Evolutionary conservation across 2,329 filamentous ascomycete genomes (phyloP), one percentile per base, ranked within the genome.

Genomic region (Claviceps sp.): DNA sequence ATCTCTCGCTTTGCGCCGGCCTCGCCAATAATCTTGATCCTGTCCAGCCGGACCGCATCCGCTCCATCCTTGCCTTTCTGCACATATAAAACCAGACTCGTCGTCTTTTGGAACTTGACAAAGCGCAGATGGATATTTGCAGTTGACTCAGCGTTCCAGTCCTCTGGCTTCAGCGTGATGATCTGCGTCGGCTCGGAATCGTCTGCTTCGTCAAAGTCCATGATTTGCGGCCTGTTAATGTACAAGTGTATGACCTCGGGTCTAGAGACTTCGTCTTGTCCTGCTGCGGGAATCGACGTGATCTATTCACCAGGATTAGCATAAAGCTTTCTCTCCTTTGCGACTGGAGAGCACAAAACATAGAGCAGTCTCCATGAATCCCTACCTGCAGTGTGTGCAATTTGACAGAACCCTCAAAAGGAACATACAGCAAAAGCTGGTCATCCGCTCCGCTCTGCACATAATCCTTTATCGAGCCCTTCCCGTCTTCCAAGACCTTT

Each of bases 371-470:
- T 3, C 22, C 24, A 57, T 69, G 53, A 70, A 1, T 11, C 9
- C 30, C 1, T 34, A 80, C 80, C 72, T 84, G 81, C 37, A 85
- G 70, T 11, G 88, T 90, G 70, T 96, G 91, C 50, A 97, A 77
- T 74, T 97, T 98, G 58, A 95, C 67, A 47, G 82, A 87, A 37
- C 85, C 81, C 67, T 90, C 85, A 71, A 98, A 95, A 1, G 93
- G 91, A 53, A 94, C 76, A 69, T 84, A 97, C 47, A 98, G 77
- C 78, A 97, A 86, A 56, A 98, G 74, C 73, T 98, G 93, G 71
- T 97, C 90, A 64, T 98, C 93, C 38, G 91, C 94, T 64, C 96
- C 91, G 67, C 88, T 96, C 74, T 96, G 88, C 22, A 97, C 83
- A 84, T 87, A 97, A 69, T 98, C 91, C 63, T 79, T 81, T 51